phyloP scores from a whole-genome alignment of 2,329 filamentous ascomycete genomes.

The Microcera coccophila region DNA sequence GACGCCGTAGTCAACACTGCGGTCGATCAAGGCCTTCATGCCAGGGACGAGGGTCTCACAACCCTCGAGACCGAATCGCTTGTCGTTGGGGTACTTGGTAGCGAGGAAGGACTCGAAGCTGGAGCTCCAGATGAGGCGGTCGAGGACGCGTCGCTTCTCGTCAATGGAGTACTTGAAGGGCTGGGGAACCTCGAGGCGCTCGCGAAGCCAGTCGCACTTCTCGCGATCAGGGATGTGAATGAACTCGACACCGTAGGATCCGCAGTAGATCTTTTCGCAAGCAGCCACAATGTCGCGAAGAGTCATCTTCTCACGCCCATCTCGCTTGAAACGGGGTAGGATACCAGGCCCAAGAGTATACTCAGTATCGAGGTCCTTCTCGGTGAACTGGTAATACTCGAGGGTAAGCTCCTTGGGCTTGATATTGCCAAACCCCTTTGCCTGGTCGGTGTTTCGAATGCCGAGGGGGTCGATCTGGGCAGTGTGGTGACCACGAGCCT shows the following conservation, averaged over 20 bases:
- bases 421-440: constrained; percentile 77
- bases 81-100: constrained; percentile 99
- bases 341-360: constrained; percentile 93
- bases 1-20: constrained; percentile 95
- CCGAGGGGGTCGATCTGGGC: constrained; percentile 94
- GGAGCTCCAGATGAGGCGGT: constrained; percentile 96
- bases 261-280: constrained; percentile 95
- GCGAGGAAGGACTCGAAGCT: constrained; percentile 95
- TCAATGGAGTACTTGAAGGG: constrained; percentile 98
- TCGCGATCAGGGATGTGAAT: constrained; percentile 97
- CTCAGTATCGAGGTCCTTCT: constrained; percentile 88
- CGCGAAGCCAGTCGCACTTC: constrained; percentile 97
- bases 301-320: constrained; percentile 90
- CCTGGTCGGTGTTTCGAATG: constrained; percentile 62
- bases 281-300: constrained; percentile 88
- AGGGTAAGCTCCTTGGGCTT: constrained; percentile 90
- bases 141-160: constrained; percentile 95
- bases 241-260: constrained; percentile 96
- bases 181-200: constrained; percentile 87
- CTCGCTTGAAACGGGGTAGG: constrained; percentile 85
- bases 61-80: constrained; percentile 97
- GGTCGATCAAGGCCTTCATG: constrained; percentile 98
- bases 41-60: constrained; percentile 95
- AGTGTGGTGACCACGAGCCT: constrained; percentile 97
- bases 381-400: constrained; percentile 91